Evolutionary conservation across 495 filamentous ascomycete genomes (phyloP).

Genomic region (Penicillium taxi): DNA sequence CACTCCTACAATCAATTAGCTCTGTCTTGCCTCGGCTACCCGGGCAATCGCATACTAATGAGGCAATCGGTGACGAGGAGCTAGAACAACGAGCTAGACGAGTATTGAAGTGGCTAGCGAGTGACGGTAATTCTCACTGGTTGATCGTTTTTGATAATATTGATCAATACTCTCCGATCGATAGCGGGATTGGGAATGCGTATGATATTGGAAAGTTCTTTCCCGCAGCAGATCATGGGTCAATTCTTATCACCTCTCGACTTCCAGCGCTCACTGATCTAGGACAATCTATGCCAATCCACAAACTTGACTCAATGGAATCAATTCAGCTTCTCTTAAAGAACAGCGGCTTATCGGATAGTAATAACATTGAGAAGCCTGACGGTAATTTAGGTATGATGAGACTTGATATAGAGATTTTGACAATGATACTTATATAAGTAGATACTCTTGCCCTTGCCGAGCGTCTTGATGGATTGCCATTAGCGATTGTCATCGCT

Average conservation of each 20-base stretch:
- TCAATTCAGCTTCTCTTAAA: constrained; percentile 20
- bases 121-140: constrained; percentile 25
- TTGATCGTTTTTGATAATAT: constrained; percentile 38
- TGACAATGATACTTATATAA: constrained; percentile 12
- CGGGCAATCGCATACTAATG: constrained; percentile 1
- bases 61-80: constrained; percentile 9
- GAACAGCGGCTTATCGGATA: constrained; percentile 7
- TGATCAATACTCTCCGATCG: constrained; percentile 24
- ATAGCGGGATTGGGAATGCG: constrained; percentile 11
- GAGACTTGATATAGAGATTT: not conserved
- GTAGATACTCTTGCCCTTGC: constrained; percentile 18
- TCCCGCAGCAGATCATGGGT: constrained; percentile 30
- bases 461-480: constrained; percentile 30
- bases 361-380: not conserved
- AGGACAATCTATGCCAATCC: constrained; percentile 18
- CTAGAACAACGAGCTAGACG: constrained; percentile 14
- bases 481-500: constrained; percentile 36
- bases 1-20: constrained; percentile 18
- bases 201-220: constrained; percentile 31
- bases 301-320: constrained; percentile 12
- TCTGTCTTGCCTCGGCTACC: constrained; percentile 14
- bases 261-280: constrained; percentile 22
- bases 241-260: constrained; percentile 35
- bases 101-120: constrained; percentile 20
- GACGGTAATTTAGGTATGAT: constrained; percentile 7